Conservation (phyloP, 495 filamentous ascomycete species). For the Lepidopterella palustris region DNA sequence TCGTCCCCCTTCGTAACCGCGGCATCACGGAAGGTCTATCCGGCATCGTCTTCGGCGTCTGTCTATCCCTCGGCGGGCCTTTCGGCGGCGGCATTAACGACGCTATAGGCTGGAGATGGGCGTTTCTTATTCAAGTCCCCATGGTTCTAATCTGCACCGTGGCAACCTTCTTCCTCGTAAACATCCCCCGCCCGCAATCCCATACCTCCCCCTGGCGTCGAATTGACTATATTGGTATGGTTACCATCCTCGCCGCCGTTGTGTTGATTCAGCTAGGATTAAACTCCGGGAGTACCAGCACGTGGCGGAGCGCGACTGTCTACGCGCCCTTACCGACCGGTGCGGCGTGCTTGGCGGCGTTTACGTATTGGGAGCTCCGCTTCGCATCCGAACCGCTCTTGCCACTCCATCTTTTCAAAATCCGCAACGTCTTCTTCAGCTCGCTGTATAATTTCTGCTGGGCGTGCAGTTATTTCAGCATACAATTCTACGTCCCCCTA, state of each 20-base stretch:
- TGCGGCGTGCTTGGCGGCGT: background rate
- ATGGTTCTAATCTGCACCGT: background rate
- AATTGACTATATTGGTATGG: background rate
- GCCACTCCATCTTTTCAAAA: background rate
- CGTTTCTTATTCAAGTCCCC: constrained; percentile 21
- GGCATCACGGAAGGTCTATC: constrained; percentile 30
- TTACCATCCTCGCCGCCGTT: background rate
- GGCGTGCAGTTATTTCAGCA: background rate
- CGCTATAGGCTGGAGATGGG: constrained; percentile 13
- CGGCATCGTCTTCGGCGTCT: background rate
- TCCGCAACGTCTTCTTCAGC: background rate
- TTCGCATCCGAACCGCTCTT: background rate
- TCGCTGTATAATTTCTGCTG: background rate
- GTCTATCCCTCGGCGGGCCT: constrained; percentile 7
- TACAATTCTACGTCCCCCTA: background rate
- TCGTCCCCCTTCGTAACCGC: constrained; percentile 30
- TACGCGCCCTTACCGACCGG: background rate
- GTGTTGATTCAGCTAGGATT: background rate
- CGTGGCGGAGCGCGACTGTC: background rate
- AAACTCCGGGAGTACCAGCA: background rate
- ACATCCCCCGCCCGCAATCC: background rate
- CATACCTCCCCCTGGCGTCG: background rate
- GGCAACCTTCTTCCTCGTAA: background rate
- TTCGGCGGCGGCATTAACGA: constrained; percentile 13
- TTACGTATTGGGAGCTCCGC: background rate